Conservation (phyloP, 352 stramenopile species). For the Plasmopara viticola region DNA sequence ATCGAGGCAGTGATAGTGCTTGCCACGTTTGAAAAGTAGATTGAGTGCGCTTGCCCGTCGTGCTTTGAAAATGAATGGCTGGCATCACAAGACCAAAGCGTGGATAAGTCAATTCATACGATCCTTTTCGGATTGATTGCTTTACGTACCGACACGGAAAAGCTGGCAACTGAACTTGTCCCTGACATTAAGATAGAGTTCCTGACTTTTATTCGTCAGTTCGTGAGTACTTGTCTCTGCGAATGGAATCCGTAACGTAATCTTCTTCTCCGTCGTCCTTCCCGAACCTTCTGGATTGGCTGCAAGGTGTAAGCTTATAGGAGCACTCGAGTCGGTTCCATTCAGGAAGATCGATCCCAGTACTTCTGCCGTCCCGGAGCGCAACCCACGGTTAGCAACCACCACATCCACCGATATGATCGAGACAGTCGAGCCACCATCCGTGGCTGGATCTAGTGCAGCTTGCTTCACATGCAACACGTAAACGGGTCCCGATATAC, state of each 20-base stretch:
- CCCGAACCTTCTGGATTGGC: slow-evolving; percentile 3
- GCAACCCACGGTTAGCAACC: slow-evolving; percentile 38
- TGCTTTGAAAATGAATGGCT: slow-evolving; percentile 19
- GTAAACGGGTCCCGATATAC: slow-evolving; percentile 51
- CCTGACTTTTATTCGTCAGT: slow-evolving; percentile 14
- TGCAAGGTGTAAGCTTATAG: slow-evolving; percentile 17
- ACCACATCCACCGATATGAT: slow-evolving; percentile 27
- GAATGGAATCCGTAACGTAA: slow-evolving; percentile 22
- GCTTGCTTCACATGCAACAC: slow-evolving; percentile 33
- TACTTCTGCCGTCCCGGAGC: slow-evolving; percentile 25
- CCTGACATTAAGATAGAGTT: slow-evolving; percentile 42
- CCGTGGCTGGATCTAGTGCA: slow-evolving; percentile 6
- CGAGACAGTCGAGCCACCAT: slow-evolving; percentile 1
- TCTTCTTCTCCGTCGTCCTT: not conserved
- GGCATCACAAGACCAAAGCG: slow-evolving; percentile 4
- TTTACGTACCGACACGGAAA: slow-evolving; percentile 47
- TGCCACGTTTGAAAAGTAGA: slow-evolving; percentile 34
- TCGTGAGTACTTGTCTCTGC: slow-evolving; percentile 10
- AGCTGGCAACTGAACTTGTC: slow-evolving; percentile 50
- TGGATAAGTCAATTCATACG: slow-evolving; percentile 1
- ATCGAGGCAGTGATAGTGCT: slow-evolving; percentile 39
- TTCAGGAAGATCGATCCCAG: slow-evolving; percentile 29
- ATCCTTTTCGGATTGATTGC: not conserved
- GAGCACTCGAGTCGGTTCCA: slow-evolving; percentile 27
- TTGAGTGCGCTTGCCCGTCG: slow-evolving; percentile 6